Evolutionary conservation across 768 basidiomycete genomes (phyloP), one percentile per base, ranked within the genome.

Genomic region (Melanogaster broomeanus): DNA sequence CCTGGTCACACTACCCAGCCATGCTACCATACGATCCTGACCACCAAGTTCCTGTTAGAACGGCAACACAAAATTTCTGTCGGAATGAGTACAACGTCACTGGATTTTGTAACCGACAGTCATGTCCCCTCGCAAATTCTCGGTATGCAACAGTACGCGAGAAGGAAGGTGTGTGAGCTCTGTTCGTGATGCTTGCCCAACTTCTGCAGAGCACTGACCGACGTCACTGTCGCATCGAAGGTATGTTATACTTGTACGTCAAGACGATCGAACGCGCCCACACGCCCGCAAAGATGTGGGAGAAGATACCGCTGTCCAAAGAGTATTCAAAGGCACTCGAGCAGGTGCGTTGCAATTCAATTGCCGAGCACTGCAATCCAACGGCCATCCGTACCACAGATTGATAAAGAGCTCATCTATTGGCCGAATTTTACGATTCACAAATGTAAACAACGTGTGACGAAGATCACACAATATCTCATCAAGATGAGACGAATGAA

Each of bases 261-360:
- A 99, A 99, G 75, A 98, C 96, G 12, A 94, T 97, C 56, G 97
- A 99, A 72, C 84, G 97, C 47, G 94, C 97, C 10, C 97, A 99
- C 65, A 84, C 90, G 34, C 97, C 97, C 27, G 91, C 93, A 28
- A 85, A 88, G 63, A 95, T 98, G 95, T 98, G 97, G 97, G 96
- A 99, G 77, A 79, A 84, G 53, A 87, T 98, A 70, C 88, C 85
- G 62, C 79, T 98, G 13, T 93, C 92, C 24, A 92, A 90, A 62
- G 95, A 94, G 70, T 99, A 98, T 72, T 80, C 90, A 41, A 94
- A 92, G 72, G 96, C 97, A 9, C 75, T 99, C 44, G 91, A 95
- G 66, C 96, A 98, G 83, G 95, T 92, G 51, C 56, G 78, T 15
- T 9, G 24, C 40, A 16, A 19, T 49, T 19, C 4, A 16, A 42